phyloP scores from a whole-genome alignment of 768 basidiomycete genomes.

The Mycena rebaudengoi region DNA sequence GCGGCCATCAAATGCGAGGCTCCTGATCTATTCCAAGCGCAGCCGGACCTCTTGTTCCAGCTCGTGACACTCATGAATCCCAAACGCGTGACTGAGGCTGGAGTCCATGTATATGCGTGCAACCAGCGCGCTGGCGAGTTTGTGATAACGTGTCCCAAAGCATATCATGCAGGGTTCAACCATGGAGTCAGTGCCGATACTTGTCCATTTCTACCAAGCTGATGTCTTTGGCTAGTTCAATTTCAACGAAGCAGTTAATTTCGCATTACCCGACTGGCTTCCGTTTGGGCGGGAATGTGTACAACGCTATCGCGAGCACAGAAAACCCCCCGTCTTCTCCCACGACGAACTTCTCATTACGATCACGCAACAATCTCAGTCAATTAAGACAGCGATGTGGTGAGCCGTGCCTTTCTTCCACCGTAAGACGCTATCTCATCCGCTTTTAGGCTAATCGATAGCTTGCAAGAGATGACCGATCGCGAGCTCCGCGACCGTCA shows the following conservation, averaged over 20 bases:
- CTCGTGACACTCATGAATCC: conserved; percentile 98
- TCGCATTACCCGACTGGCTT: conserved; percentile 96
- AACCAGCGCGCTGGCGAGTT: conserved; percentile 98
- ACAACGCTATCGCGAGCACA: conserved; percentile 86
- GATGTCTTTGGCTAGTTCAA: conserved; percentile 70
- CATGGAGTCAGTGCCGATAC: conserved; percentile 78
- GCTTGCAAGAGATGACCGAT: conserved; percentile 87
- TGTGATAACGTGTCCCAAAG: conserved; percentile 97
- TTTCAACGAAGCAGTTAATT: conserved; percentile 99
- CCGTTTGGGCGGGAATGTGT: conserved; percentile 88
- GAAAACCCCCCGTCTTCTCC: conserved; percentile 96
- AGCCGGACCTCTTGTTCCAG: conserved; percentile 96
- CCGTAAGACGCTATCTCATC: background rate
- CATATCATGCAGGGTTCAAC: conserved; percentile 98
- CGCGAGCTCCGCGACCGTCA: conserved; percentile 79
- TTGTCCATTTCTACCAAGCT: conserved; percentile 29
- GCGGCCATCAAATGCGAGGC: conserved; percentile 94
- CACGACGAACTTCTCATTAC: conserved; percentile 97
- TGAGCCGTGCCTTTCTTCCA: conserved; percentile 45
- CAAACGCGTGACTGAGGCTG: conserved; percentile 82
- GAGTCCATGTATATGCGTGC: conserved; percentile 91
- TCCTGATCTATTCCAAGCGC: conserved; percentile 97
- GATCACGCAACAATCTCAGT: conserved; percentile 94
- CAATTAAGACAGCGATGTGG: conserved; percentile 94
- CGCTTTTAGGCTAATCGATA: conserved; percentile 77